Base-by-base conservation (phyloP, 2,329 filamentous ascomycete genomes). In the Thermoascus crustaceus region DNA sequence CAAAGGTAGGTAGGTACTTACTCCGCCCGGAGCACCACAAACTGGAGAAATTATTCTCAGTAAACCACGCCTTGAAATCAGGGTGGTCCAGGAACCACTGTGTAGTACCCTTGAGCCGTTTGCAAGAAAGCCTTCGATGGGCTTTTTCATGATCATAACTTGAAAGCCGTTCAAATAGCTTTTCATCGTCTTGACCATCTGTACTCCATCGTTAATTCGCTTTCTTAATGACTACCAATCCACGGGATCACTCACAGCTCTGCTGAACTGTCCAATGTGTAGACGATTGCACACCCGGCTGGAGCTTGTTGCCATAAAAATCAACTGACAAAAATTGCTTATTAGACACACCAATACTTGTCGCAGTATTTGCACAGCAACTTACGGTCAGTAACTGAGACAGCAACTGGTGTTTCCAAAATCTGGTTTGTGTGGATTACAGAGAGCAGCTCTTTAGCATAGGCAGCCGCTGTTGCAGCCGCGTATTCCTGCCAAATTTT, bases 11-110 rank as follows among this genome's bases (percentile, higher is more conserved):
- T 16, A 35, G 21, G 10, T 18, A 26, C 40, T 42, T 45, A 49
- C 47, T 50, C 16, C 41, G 44, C 21, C 47, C 46, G 3, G 46
- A 44, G 21, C 42, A 49, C 46, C 46, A 50, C 13, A 49, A 23
- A 34, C 29, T 33, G 8, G 40, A 34, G 7, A 35, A 26, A 7
- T 9, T 34, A 22, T 39, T 43, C 14, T 43, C 34, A 1, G 8
- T 32, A 8, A 50, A 35, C 47, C 47, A 50, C 4, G 27, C 32
- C 21, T 44, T 30, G 21, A 46, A 50, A 22, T 37, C 30, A 0
- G 39, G 21, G 21, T 49, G 44, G 19, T 23, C 17, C 10, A 39
- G 22, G 13, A 39, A 39, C 37, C 48, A 51, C 17, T 47, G 38
- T 5, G 41, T 46, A 3, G 46, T 51, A 3, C 38, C 40, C 6